Percentiles rank a stretch among this genome's conserved stretches.
Conservation (phyloP, 176 grass and related monocot species). For the Eragrostis curvula region DNA sequence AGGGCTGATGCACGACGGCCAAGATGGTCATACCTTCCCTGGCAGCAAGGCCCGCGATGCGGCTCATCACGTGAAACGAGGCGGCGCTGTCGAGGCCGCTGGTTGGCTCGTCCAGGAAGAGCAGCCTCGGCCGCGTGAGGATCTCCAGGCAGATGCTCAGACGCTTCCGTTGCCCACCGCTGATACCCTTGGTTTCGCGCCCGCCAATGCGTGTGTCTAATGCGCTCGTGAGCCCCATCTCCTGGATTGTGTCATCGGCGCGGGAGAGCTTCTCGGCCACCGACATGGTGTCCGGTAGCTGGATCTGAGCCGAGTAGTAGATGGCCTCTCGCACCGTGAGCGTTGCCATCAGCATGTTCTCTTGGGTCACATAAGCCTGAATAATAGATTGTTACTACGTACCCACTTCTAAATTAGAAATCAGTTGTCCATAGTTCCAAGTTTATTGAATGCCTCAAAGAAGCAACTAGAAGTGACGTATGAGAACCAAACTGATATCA, state of each 20-base stretch:
- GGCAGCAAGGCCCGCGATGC: slow-evolving; percentile 39
- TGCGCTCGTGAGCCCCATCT: slow-evolving; percentile 54
- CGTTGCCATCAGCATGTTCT: slow-evolving; percentile 58
- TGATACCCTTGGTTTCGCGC: slow-evolving; percentile 57
- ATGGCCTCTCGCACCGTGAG: slow-evolving; percentile 60
- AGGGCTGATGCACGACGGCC: slow-evolving; percentile 63
- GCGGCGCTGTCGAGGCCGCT: slow-evolving; percentile 71
- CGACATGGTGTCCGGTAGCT: slow-evolving; percentile 52
- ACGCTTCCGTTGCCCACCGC: slow-evolving; percentile 60
- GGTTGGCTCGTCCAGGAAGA: slow-evolving; percentile 65
- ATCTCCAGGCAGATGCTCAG: slow-evolving; percentile 74
- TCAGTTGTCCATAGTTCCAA: too few species aligned
- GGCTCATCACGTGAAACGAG: slow-evolving; percentile 57
- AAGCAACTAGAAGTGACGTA: too few species aligned
- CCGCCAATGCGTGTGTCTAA: slow-evolving; percentile 58
- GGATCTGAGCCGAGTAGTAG: slow-evolving; percentile 67
- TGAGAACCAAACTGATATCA: too few species aligned
- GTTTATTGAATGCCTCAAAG: too few species aligned
- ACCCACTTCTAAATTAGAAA: not conserved
- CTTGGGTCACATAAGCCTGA: slow-evolving; percentile 69
- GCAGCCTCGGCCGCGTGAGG: slow-evolving; percentile 48
- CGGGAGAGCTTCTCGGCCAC: slow-evolving; percentile 34
- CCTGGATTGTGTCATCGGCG: slow-evolving; percentile 51
- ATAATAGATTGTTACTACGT: not conserved
- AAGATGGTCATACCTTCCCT: slow-evolving; percentile 55